These are phyloP conservation scores for Baorangia bicolor DNA, from an alignment of 768 basidiomycete species.

Conservation along the genomic window DNA sequence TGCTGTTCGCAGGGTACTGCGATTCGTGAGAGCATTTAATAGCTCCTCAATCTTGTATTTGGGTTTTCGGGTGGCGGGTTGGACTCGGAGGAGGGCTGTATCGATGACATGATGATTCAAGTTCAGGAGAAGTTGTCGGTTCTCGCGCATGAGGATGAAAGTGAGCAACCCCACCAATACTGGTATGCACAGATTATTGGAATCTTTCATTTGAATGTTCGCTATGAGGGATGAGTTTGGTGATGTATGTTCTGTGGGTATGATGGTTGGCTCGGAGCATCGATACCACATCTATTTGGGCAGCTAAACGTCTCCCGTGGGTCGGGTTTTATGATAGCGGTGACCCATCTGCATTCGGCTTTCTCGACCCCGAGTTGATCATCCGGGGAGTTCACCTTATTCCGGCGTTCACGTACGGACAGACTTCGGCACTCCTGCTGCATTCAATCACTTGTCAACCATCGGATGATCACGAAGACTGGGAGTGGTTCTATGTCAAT, in stretches of 20 bases:
- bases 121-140: too few relatives aligned
- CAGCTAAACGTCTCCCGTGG: neutral
- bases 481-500: slow-evolving; percentile 2
- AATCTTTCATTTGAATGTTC: slow-evolving; percentile 1
- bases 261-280: neutral
- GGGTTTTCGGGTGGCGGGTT: too few relatives aligned
- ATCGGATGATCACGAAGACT: neutral
- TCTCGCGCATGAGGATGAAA: slow-evolving; percentile 24
- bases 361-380: neutral
- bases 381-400: neutral
- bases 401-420: neutral
- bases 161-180: slow-evolving; percentile 37
- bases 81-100: too few relatives aligned
- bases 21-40: too few relatives aligned
- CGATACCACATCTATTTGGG: neutral
- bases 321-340: neutral
- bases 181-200: slow-evolving; percentile 32
- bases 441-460: neutral
- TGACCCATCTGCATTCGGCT: neutral
- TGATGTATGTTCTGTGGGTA: neutral
- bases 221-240: neutral
- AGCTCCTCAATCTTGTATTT: too few relatives aligned
- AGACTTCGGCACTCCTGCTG: neutral
- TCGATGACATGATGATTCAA: too few relatives aligned
- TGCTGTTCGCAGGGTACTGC: too few relatives aligned